Conservation (phyloP, 352 stramenopile species). For the Pythium brachiatum region DNA sequence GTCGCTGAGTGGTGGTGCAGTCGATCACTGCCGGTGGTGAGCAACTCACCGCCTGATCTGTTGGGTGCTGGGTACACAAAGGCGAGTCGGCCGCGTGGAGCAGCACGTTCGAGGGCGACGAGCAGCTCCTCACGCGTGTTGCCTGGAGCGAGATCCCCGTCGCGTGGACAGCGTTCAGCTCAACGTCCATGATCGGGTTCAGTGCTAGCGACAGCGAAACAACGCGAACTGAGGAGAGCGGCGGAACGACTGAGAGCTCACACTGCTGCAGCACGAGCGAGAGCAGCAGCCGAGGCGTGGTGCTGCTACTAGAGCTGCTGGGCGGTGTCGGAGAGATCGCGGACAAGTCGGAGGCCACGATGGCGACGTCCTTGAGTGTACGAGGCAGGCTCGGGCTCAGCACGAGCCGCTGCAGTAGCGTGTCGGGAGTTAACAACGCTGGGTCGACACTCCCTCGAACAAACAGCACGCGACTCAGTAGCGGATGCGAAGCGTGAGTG, state of each 20-base stretch:
- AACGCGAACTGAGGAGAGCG: not conserved
- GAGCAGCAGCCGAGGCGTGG: not conserved
- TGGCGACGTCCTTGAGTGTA: slow-evolving; percentile 8
- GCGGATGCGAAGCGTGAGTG: not conserved
- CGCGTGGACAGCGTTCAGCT: not conserved
- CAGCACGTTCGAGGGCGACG: not conserved
- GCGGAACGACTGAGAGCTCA: not conserved
- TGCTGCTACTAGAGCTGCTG: not conserved
- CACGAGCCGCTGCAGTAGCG: slow-evolving; percentile 2
- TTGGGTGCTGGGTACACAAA: not conserved
- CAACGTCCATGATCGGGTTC: not conserved
- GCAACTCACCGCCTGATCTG: not conserved
- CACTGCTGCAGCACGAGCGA: slow-evolving; percentile 8
- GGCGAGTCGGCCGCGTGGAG: not conserved
- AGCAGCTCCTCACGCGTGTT: not conserved
- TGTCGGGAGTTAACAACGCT: not conserved
- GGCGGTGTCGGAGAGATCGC: not conserved
- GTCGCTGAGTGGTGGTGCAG: not conserved
- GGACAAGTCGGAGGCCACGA: slow-evolving; percentile 5
- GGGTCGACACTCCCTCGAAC: not conserved
- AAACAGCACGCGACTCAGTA: slow-evolving; percentile 7
- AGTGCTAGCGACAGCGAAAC: not conserved
- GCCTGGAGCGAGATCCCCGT: not conserved
- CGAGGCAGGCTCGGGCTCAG: not conserved
- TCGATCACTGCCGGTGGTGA: not conserved